A percentile compares a stretch with the other conserved stretches of the same genome.
Evolutionary conservation across 2,329 filamentous ascomycete species (phyloP).

Genomic region (Pseudocercospora ulei): DNA sequence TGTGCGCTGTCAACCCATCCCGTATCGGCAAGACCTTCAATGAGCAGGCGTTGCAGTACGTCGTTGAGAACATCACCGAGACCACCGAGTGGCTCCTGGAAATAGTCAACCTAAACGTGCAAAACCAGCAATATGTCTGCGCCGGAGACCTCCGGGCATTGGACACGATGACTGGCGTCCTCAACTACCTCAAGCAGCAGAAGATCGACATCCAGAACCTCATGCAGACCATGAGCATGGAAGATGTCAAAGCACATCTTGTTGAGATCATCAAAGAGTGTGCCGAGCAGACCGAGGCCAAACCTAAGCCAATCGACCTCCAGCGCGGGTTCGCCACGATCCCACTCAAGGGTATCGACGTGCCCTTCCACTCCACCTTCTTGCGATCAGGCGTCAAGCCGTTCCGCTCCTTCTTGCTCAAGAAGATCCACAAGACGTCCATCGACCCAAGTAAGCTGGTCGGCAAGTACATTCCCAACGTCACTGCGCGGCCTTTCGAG

Average conservation of each 20-base stretch:
- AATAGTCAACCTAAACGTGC: slow-evolving; percentile 90
- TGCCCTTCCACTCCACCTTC: slow-evolving; percentile 98
- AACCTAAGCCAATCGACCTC: slow-evolving; percentile 78
- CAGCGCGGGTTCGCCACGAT: slow-evolving; percentile 96
- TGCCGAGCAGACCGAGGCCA: slow-evolving; percentile 75
- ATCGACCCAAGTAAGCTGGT: slow-evolving; percentile 95
- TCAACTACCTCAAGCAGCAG: slow-evolving; percentile 91
- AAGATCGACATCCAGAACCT: slow-evolving; percentile 95
- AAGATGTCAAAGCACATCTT: slow-evolving; percentile 83
- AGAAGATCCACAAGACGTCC: slow-evolving; percentile 99
- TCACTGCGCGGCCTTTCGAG: slow-evolving; percentile 90
- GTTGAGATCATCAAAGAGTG: slow-evolving; percentile 84
- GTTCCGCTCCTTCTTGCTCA: slow-evolving; percentile 94
- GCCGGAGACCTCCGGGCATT: slow-evolving; percentile 58
- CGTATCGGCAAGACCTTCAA: slow-evolving; percentile 98
- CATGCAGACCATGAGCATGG: slow-evolving; percentile 73
- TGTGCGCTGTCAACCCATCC: slow-evolving; percentile 98
- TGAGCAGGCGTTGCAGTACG: slow-evolving; percentile 91
- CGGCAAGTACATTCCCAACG: slow-evolving; percentile 98
- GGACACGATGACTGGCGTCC: slow-evolving; percentile 62
- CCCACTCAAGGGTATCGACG: slow-evolving; percentile 91
- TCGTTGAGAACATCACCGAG: slow-evolving; percentile 89
- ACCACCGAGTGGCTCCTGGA: slow-evolving; percentile 91
- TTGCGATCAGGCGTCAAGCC: slow-evolving; percentile 96
- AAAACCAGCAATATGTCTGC: slow-evolving; percentile 61